Percentiles rank a stretch among this genome's conserved stretches.
phyloP scores from a whole-genome alignment of 495 filamentous ascomycete genomes.

The Pyrenula massariospora region DNA sequence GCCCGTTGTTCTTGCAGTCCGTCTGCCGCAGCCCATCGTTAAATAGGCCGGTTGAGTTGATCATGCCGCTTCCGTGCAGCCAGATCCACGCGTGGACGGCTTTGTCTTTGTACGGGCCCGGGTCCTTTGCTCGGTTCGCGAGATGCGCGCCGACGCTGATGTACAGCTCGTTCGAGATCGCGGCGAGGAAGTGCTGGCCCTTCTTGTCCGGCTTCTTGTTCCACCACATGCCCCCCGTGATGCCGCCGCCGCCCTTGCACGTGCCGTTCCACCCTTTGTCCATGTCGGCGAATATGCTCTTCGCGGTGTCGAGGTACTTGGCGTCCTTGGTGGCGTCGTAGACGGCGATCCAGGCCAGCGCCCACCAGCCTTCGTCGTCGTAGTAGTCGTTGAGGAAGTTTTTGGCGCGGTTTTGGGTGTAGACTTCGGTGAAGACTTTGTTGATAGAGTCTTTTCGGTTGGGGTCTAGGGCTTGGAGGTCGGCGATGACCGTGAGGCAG shows the following conservation, averaged over 20 bases:
- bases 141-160: conserved; percentile 58
- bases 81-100: conserved; percentile 53
- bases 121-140: conserved; percentile 46
- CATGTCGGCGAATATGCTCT: conserved; percentile 51
- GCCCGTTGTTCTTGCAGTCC: conserved; percentile 54
- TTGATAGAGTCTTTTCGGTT: conserved; percentile 1
- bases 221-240: conserved; percentile 65
- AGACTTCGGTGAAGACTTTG: conserved; percentile 19
- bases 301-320: conserved; percentile 41
- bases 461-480: conserved; percentile 40
- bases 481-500: conserved; percentile 48
- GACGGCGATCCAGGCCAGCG: conserved; percentile 50
- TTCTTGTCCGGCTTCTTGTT: conserved; percentile 43
- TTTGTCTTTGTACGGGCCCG: conserved; percentile 39
- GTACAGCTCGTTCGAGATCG: conserved; percentile 69
- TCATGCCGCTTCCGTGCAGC: conserved; percentile 54
- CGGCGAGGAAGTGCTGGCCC: too few relatives aligned
- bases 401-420: conserved; percentile 20
- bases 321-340: conserved; percentile 47
- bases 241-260: too few relatives aligned
- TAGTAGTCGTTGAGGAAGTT: conserved; percentile 53
- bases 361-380: conserved; percentile 72
- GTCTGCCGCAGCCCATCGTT: conserved; percentile 54
- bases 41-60: conserved; percentile 50
- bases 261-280: conserved; percentile 36